Percentiles rank a stretch among this genome's conserved stretches.
Evolutionary conservation across 345 rosid genomes (phyloP).

Genomic region (Bretschneidera sinensis): DNA sequence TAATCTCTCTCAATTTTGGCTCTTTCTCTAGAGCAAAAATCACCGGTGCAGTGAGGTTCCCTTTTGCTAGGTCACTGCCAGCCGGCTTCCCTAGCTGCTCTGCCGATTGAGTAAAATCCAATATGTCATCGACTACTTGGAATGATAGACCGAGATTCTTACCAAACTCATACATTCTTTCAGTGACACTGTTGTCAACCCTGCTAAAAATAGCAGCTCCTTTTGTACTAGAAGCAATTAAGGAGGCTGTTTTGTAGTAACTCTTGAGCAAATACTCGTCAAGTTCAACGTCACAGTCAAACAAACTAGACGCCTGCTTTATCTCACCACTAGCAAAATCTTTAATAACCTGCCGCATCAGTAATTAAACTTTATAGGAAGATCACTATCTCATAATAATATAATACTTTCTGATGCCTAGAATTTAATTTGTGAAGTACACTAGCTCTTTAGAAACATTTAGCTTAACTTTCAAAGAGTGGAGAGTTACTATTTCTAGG

Average conservation of each 20-base stretch:
- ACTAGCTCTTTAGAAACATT: not conserved
- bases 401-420: not conserved
- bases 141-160: constrained; percentile 91
- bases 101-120: constrained; percentile 89
- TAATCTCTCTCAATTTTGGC: constrained; percentile 73
- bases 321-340: constrained; percentile 99
- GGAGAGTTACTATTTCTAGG: too few relatives aligned
- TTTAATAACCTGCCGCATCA: constrained; percentile 66
- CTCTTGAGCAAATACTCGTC: constrained; percentile 88
- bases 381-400: too few relatives aligned
- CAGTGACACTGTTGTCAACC: constrained; percentile 41
- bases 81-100: constrained; percentile 96
- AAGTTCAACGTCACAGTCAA: constrained; percentile 73
- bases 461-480: not conserved
- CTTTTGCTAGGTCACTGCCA: constrained; percentile 75
- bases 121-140: constrained; percentile 86
- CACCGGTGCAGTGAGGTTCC: constrained; percentile 90
- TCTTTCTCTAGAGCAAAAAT: constrained; percentile 76
- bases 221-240: constrained; percentile 90
- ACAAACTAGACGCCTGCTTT: constrained; percentile 90
- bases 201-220: constrained; percentile 89
- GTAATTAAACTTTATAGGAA: too few relatives aligned
- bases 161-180: constrained; percentile 75
- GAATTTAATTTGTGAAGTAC: too few relatives aligned
- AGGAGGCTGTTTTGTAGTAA: constrained; percentile 90